Base-by-base conservation (phyloP, 2,329 filamentous ascomycete species). In the Botryotinia convoluta region DNA sequence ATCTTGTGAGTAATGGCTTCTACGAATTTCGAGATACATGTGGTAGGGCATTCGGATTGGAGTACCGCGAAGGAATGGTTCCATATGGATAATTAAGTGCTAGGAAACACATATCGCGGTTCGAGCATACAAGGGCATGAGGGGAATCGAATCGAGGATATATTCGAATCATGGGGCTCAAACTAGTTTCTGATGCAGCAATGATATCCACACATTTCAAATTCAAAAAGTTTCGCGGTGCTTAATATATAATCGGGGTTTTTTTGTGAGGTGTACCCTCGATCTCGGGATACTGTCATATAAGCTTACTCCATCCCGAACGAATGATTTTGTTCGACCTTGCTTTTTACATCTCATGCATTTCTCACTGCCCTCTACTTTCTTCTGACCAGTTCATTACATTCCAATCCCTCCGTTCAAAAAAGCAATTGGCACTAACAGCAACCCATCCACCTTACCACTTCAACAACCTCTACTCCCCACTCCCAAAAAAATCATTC, bases 131-230 rank as follows among this genome's bases (percentile, higher is more conserved):
- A 57, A 57, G 1, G 14, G 7, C 1, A 29, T 9, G 14, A 29
- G 3, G 14, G 0, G 1, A 57, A 0, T 29, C 16, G 12, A 18
- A 18, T 32, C 6, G 1, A 32, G 6, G 6, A 16, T 18, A 1
- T 29, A 4, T 4, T 0, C 0, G 14, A 29, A 29, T 57, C 51
- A 29, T 57, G 51, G 6, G 51, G 0, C 4, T 29, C 6, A 54
- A 18, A 4, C 2, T 29, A 29, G 2, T 16, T 54, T 29, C 51
- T 54, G n/a, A 4, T 29, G 0, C n/a, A 54, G 16, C 26, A 18
- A 18, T 29, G 3, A 29, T 54, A 29, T 29, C 8, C 6, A 3
- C 9, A 18, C 6, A 29, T 6, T 57, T 57, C n/a, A 9, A 29
- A 4, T 57, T 8, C 3, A 18, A 29, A 57, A 57, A 2, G 6